Base-by-base conservation (phyloP, 768 basidiomycete species). In the Exsudoporus frostii region DNA sequence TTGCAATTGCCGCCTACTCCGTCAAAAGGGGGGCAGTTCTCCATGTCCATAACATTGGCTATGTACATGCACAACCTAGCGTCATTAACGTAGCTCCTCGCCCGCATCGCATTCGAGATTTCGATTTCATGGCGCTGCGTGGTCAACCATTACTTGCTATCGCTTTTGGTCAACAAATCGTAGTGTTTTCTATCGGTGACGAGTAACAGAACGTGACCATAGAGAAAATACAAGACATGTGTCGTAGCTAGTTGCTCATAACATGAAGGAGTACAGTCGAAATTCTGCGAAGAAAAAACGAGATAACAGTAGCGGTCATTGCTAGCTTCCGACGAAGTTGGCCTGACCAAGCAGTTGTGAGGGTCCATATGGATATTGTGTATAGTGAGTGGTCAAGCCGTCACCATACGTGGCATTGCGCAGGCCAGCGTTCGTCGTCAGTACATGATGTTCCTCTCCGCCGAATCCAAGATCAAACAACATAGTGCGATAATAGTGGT, bases 401-500 rank as follows among this genome's bases (percentile, higher is more conserved):
- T 74, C 73, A 38, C 77, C 45, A 51, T 68, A 71, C 5, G 58
- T 19, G 24, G 44, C 27, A 29, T 55, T 63, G 52, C 64, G 70
- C 39, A 68, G 41, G 36, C 58, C 53, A 37, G 71, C 68, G 37
- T 53, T 58, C 34, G 56, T 45, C 24, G 60, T 25, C 20, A 55
- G 44, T 40, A 58, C 62, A 20, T 59, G 58, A 38, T 52, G 68
- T 13, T 74, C 72, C 24, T 64, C 67, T 37, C 65, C 83, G 19
- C 83, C 83, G 58, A 84, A 85, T 20, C 88, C 87, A 15, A 88
- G 78, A 58, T 90, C 86, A 41, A 84, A 70, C 58, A 87, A 82
- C 86, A 90, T 89, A 53, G 81, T 81, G 58, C 81, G 80, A 77
- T 82, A 88, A 67, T 90, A 90, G 49, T 81, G 74, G 11, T 79